Evolutionary conservation across 805 yeast species (phyloP), one percentile per base, ranked within the genome.

Genomic region (Wickerhamomyces pijperi): DNA sequence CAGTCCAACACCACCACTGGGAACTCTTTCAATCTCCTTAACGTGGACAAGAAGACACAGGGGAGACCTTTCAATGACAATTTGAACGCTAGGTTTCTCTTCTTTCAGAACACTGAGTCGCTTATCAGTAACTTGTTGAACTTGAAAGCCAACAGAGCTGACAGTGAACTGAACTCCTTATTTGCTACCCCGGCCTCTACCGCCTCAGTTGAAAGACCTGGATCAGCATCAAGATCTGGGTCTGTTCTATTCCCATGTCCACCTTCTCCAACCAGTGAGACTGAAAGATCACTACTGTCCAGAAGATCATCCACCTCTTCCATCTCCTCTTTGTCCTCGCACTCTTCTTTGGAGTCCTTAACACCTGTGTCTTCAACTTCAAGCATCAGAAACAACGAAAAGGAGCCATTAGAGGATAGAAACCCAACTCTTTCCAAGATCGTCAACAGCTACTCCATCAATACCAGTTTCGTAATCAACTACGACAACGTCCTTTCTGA

Each of bases 51-150:
- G 2, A 51, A 43, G 36, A 36, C 49, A n/a, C 56, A 54, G 31
- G 58, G 58, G 15, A 44, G 58, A 38, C 58, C 58, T 11, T 54
- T 51, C 39, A 54, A 51, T 28, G 52, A 49, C 14, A 45, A 44
- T 12, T 37, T 54, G 23, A 45, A 47, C 17, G 56, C 56, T 5
- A 44, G 56, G 32, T 54, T 54, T 39, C 31, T 51, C n/a, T 45
- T 46, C 35, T 54, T 50, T 39, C 19, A 41, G 7, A 45, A 53
- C 3, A 46, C 48, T 5, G 54, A 54, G n/a, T 49, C 47, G 17
- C 32, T 54, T 39, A 46, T 52, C 16, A 41, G 46, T 1, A 46
- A 48, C 28, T 11, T 54, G 21, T 21, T 50, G 29, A 47, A 43
- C 34, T 38, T 25, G 5, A 40, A 25, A 19, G 8, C 33, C 6